These are phyloP conservation scores for Rhizophagus clarus DNA, from an alignment of 192 early-diverging fungal species.

Conservation along the genomic window DNA sequence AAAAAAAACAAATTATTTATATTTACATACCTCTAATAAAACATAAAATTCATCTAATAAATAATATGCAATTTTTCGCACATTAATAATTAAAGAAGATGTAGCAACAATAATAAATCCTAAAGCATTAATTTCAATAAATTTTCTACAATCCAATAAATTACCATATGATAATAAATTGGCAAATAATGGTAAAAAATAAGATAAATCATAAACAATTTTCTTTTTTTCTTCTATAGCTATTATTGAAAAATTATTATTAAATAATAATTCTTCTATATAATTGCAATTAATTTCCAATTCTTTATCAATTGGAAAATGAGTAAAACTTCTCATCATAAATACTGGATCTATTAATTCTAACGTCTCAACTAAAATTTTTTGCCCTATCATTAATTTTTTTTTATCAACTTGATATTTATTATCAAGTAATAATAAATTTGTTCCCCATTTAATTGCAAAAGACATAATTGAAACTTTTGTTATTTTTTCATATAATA, in stretches of 20 bases:
- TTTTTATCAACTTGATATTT: constrained; percentile 43
- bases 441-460: constrained; percentile 61
- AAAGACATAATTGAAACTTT: constrained; percentile 60
- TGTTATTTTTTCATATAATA: constrained; percentile 59
- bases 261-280: not conserved
- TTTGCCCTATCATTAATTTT: constrained; percentile 40
- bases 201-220: constrained; percentile 66
- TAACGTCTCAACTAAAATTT: constrained; percentile 59
- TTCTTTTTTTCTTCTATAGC: constrained; percentile 9
- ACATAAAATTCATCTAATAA: constrained; percentile 67
- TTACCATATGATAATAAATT: constrained; percentile 51
- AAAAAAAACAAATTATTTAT: not conserved
- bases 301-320: constrained; percentile 51
- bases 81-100: constrained; percentile 53
- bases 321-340: constrained; percentile 63
- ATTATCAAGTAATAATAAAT: constrained; percentile 32
- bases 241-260: not conserved
- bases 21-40: constrained; percentile 49
- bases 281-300: constrained; percentile 30
- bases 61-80: constrained; percentile 66
- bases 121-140: constrained; percentile 71
- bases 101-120: constrained; percentile 69
- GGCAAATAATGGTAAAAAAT: constrained; percentile 73
- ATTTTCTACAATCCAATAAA: constrained; percentile 56
- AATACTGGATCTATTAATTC: constrained; percentile 60